Conservation (phyloP, 768 basidiomycete genomes). For the Guyanaporus albipodus region DNA sequence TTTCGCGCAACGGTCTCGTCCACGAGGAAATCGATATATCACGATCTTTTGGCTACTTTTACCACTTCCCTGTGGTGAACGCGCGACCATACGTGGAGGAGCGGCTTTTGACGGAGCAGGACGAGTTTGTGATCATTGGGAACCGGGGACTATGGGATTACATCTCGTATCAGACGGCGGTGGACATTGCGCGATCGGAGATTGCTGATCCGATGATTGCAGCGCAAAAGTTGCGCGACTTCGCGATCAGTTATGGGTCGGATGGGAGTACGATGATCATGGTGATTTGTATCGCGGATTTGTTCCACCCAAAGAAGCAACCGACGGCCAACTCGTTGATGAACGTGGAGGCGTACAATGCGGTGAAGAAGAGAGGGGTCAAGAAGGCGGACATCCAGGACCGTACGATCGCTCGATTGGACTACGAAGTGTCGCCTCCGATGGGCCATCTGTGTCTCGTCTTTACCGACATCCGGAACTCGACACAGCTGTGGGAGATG, state of each 20-base stretch:
- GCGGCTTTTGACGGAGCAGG: conserved; percentile 70
- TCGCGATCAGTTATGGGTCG: conserved; percentile 95
- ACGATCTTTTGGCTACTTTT: conserved; percentile 91
- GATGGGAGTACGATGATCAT: conserved; percentile 96
- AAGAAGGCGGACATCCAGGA: conserved; percentile 54
- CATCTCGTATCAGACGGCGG: conserved; percentile 91
- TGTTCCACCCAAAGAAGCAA: conserved; percentile 59
- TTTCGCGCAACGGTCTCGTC: conserved; percentile 85
- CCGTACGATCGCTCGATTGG: conserved; percentile 58
- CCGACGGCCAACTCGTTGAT: conserved; percentile 28
- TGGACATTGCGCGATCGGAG: conserved; percentile 87
- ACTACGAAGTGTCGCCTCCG: conserved; percentile 79
- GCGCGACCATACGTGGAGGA: conserved; percentile 75
- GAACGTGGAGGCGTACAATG: conserved; percentile 35
- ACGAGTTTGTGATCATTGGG: conserved; percentile 95
- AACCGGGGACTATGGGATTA: conserved; percentile 93
- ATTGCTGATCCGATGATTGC: conserved; percentile 76
- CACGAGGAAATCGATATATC: conserved; percentile 91
- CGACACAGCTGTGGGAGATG: conserved; percentile 93
- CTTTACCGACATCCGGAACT: conserved; percentile 97
- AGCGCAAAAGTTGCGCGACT: conserved; percentile 93
- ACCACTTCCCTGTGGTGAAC: conserved; percentile 86
- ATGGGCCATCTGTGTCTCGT: conserved; percentile 86
- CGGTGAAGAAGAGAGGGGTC: conserved; percentile 28
- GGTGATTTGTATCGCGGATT: conserved; percentile 82